These are phyloP conservation scores for Thalassiosira allenii DNA, from an alignment of 352 stramenopile species.

Conservation along the genomic window DNA sequence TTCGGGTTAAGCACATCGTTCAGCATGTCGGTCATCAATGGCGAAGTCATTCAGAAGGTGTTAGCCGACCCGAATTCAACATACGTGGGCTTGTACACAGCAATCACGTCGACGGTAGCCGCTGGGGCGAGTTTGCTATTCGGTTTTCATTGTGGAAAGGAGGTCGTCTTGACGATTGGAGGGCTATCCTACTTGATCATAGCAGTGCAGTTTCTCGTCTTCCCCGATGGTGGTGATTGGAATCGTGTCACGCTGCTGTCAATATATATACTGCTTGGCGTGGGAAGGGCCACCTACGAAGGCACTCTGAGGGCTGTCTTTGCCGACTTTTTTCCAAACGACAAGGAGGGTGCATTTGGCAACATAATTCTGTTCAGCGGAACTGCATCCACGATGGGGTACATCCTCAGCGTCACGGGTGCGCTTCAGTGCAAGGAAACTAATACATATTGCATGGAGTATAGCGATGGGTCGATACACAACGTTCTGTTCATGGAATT, in stretches of 20 bases:
- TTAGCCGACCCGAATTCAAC: conserved; percentile 61
- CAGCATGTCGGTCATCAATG: conserved; percentile 76
- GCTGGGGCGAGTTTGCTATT: conserved; percentile 69
- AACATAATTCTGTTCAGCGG: conserved; percentile 85
- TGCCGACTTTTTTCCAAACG: conserved; percentile 77
- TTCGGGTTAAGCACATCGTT: conserved; percentile 80
- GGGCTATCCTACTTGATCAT: conserved; percentile 67
- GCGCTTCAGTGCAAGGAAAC: conserved; percentile 13
- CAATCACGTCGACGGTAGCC: conserved; percentile 54
- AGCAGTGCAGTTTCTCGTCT: conserved; percentile 69
- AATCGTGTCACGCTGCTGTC: conserved; percentile 44
- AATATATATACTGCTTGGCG: conserved; percentile 72
- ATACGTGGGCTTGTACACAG: conserved; percentile 68
- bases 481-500: conserved; percentile 74
- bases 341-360: conserved; percentile 78
- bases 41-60: conserved; percentile 71
- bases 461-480: conserved; percentile 64
- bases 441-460: conserved; percentile 70
- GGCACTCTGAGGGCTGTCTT: conserved; percentile 75
- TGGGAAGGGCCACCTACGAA: conserved; percentile 80
- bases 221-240: conserved; percentile 59
- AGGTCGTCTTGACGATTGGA: conserved; percentile 63
- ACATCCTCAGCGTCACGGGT: conserved; percentile 49
- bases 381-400: conserved; percentile 61
- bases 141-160: conserved; percentile 51